Evolutionary conservation across 2,329 filamentous ascomycete species (phyloP).

Genomic region (Aspergillus oerlinghausenensis): DNA sequence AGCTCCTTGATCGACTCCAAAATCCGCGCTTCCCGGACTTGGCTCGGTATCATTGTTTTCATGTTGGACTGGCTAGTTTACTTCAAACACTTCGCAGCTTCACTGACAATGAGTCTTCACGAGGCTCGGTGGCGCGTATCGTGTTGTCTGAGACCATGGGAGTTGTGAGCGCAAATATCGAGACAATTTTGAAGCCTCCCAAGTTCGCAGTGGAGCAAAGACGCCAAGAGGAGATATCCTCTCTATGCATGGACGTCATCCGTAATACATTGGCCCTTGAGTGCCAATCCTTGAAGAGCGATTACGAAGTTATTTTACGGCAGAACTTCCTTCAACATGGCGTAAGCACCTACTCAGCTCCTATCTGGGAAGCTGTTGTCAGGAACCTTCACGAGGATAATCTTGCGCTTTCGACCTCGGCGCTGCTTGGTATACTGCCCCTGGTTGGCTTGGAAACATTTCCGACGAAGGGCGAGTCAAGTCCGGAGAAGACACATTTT

Average conservation of each 20-base stretch:
- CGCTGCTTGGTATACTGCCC: constrained; percentile 65
- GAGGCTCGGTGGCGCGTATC: constrained; percentile 44
- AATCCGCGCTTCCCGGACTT: constrained; percentile 36
- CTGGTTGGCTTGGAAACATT: constrained; percentile 75
- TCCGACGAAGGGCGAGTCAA: constrained; percentile 44
- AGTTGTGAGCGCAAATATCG: constrained; percentile 46
- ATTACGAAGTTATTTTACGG: constrained; percentile 62
- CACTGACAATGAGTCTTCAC: constrained; percentile 42
- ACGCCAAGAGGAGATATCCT: constrained; percentile 50
- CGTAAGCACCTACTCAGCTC: constrained; percentile 64
- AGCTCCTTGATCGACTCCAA: constrained; percentile 61
- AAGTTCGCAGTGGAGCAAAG: constrained; percentile 45
- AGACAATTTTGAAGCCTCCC: constrained; percentile 55
- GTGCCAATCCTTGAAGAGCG: constrained; percentile 63
- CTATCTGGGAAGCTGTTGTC: constrained; percentile 74
- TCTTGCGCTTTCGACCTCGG: constrained; percentile 67
- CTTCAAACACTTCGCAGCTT: constrained; percentile 45
- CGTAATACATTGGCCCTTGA: constrained; percentile 65
- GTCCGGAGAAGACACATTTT: constrained; percentile 62
- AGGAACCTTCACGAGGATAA: constrained; percentile 63
- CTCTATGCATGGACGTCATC: constrained; percentile 60
- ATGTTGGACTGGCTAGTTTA: constrained; percentile 42
- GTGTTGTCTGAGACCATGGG: constrained; percentile 47
- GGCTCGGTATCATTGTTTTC: constrained; percentile 44
- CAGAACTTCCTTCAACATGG: constrained; percentile 61